Conservation (phyloP, 257 asterid genomes). For the Paraleonurus japonicus region DNA sequence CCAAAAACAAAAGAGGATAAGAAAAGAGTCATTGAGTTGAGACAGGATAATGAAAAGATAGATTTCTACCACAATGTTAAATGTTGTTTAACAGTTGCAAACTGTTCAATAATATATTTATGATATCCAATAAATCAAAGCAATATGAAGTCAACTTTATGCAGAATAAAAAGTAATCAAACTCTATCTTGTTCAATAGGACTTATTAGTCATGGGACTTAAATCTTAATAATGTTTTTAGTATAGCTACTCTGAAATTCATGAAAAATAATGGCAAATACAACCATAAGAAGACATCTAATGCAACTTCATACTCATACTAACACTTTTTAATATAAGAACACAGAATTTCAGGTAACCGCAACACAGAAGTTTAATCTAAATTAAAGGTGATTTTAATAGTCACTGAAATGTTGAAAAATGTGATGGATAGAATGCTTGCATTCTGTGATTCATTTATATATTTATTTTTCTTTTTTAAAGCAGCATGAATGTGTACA, state of each 20-base stretch:
- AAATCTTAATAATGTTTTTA: no score
- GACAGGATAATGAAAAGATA: background rate
- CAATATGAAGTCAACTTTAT: background rate
- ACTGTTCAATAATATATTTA: background rate
- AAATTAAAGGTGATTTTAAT: no score
- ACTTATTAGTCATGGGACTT: no score
- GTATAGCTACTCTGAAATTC: background rate
- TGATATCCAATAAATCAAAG: background rate
- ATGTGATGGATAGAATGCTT: constrained; percentile 1
- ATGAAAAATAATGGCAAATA: background rate
- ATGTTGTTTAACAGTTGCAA: constrained; percentile 6
- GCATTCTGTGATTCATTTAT: background rate
- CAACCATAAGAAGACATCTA: background rate
- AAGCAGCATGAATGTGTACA: constrained; percentile 5
- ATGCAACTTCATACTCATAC: background rate
- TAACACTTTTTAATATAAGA: no score
- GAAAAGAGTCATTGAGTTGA: background rate
- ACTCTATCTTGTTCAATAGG: no score
- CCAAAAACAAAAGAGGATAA: background rate
- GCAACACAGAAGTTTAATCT: no score
- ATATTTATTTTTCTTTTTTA: background rate
- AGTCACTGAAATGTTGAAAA: background rate
- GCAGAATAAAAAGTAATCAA: background rate
- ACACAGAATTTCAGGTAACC: no score
- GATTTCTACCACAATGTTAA: background rate